A percentile compares a stretch with the other conserved stretches of the same genome.
Conservation (phyloP, 306 rosid genomes). For the Datisca glomerata region DNA sequence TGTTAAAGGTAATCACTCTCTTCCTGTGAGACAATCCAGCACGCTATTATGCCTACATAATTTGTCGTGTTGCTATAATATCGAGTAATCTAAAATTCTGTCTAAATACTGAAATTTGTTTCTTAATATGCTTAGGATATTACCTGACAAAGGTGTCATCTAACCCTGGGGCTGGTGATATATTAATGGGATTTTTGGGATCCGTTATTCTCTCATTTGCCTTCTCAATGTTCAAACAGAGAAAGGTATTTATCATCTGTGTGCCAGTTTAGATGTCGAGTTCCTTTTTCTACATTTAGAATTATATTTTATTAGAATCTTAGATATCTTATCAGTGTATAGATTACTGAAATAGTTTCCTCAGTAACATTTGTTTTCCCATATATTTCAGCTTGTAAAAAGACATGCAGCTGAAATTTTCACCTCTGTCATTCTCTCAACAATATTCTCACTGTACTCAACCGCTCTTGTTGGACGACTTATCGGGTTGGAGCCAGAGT, state of each 20-base stretch:
- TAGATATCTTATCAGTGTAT: too few species aligned
- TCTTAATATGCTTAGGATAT: slow-evolving; percentile 32
- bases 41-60: too few species aligned
- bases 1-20: too few species aligned
- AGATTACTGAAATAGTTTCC: too few species aligned
- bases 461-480: slow-evolving; percentile 89
- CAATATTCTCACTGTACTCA: slow-evolving; percentile 84
- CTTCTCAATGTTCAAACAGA: slow-evolving; percentile 95
- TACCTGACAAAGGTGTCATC: slow-evolving; percentile 74
- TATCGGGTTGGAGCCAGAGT: slow-evolving; percentile 65
- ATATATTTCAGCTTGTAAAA: slow-evolving; percentile 69
- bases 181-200: slow-evolving; percentile 93
- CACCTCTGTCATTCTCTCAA: slow-evolving; percentile 72
- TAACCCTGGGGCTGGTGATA: slow-evolving; percentile 93
- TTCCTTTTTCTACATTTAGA: too few species aligned
- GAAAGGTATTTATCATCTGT: slow-evolving; percentile 46
- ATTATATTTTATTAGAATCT: too few species aligned
- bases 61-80: too few species aligned
- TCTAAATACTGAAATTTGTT: too few species aligned
- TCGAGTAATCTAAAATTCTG: too few species aligned
- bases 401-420: slow-evolving; percentile 97
- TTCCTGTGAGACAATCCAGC: too few species aligned
- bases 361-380: slow-evolving; percentile 3
- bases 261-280: neutral
- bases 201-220: slow-evolving; percentile 95